Evolutionary conservation across 345 rosid genomes (phyloP), one percentile per base, ranked within the genome.

Genomic region (Moricandia moricandioides): DNA sequence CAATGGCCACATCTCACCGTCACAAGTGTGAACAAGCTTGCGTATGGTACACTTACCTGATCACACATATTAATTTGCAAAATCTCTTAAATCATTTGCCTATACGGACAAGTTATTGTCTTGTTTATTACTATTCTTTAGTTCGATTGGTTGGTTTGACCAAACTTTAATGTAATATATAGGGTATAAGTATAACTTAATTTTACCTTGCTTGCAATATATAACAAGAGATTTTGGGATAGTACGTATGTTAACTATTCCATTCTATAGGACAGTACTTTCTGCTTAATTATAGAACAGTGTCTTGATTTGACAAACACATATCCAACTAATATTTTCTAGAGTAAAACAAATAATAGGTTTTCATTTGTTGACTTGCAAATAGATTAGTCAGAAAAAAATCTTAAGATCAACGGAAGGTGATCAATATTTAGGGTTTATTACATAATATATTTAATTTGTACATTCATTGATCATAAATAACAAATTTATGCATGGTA

Each of bases 1-100:
- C 99, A 95, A 70, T 92, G 89, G 71, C 99, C 99, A 75, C 99
- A 95, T 82, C 98, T 84, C 21, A 95, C 98, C 8, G 99, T 95
- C 82, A 90, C 98, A 35, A 87, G 74, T 72, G 83, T 87, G 84
- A 69, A 82, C 85, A 89, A 40, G 67, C 82, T 90, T 79, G 82
- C 85, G 79, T 85, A 70, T 75, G 99, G 99, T 57, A 95, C 99
- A 80, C 87, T 89, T 17, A 95, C 99, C 99, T 95, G 89, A 29
- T 59, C 57, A 66, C 18, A 26, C 11, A 33, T 43, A 31, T 13
- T 39, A 7, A 69, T 76, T 66, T 67, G 39, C 61, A 59, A 14
- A 16, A 16, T 45, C 52, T 45, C 43, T 57, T 65, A 5, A 40
- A 17, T 62, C 60, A 74, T 18, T 17, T 66, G 5, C 31, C 8